These are phyloP conservation scores for Mrakia blollopis DNA, from an alignment of 768 basidiomycete species.

Conservation along the genomic window DNA sequence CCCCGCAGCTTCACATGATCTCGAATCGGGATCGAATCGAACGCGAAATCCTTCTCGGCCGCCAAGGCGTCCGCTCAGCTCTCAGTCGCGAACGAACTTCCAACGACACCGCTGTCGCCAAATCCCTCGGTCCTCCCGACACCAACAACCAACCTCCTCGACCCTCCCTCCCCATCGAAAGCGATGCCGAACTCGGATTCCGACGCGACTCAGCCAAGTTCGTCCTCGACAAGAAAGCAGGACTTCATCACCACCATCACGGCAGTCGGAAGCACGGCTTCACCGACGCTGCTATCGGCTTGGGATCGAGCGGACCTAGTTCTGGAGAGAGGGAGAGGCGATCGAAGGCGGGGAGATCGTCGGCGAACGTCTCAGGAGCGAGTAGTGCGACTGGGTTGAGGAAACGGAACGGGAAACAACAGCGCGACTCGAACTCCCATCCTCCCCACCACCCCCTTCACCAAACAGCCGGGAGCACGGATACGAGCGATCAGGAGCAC, in stretches of 20 bases:
- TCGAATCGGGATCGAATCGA: constrained; percentile 31
- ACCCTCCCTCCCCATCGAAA: constrained; percentile 24
- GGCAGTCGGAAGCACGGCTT: neutral
- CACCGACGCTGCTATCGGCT: neutral
- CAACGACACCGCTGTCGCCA: neutral
- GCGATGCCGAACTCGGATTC: constrained; percentile 19
- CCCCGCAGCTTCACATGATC: constrained; percentile 29
- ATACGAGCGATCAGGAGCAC: constrained; percentile 1
- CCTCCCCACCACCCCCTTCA: neutral
- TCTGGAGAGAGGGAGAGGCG: neutral
- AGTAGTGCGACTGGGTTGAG: constrained; percentile 3
- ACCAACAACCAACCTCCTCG: neutral
- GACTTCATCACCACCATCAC: neutral
- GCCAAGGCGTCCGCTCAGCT: constrained; percentile 23
- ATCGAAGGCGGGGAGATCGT: neutral
- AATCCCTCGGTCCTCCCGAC: neutral
- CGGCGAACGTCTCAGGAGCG: neutral
- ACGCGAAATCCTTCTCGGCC: constrained; percentile 16
- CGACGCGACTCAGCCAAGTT: constrained; percentile 1
- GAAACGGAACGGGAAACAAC: neutral
- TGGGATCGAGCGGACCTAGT: constrained; percentile 3
- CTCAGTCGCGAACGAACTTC: neutral
- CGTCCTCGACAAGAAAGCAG: constrained; percentile 8
- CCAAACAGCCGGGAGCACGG: neutral
- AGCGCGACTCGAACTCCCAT: neutral